Evolutionary conservation across 257 asterid species (phyloP), one percentile per base, ranked within the genome.

Genomic region (Gardenia jasminoides): DNA sequence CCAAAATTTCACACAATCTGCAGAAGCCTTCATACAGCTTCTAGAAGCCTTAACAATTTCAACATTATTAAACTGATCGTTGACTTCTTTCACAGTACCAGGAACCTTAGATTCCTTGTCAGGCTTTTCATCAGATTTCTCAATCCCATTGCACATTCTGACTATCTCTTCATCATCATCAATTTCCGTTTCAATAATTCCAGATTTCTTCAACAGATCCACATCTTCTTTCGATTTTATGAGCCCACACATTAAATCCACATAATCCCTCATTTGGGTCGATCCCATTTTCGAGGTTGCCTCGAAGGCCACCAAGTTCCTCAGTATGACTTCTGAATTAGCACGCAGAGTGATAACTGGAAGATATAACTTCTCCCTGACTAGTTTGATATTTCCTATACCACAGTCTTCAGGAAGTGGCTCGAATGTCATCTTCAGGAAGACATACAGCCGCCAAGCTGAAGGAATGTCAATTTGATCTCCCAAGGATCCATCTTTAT

Each of bases 231-330:
- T 71, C 0, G 76, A 50, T 50, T 41, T 77, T 8, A 80, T 28
- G 13, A 80, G 47, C 52, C 79, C 83, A 44, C 77, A 74, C 76
- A 80, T 80, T 7, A 80, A 33, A 26, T 80, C 64, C 6, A 80
- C 31, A 59, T 33, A 80, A 1, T 80, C 62, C 76, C 12, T 52
- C 71, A 7, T 26, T 75, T 33, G 70, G 70, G 72, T 66, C 12
- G 76, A 74, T 36, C 24, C 62, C 76, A 24, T 6, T 13, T 39
- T 6, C 6, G 54, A 39, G 10, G 70, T 31, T 36, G 79, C 75
- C 20, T 80, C 83, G 19, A 74, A 74, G 0, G 83, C 83, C 33
- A 67, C 76, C 69, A 79, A 41, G 33, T 79, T 79, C 31, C 78
- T 31, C 1, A 79, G 28, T 26, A 79, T 61, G 30, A 79, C 82